Evolutionary conservation across 2,329 filamentous ascomycete species (phyloP).

Genomic region (Tolypocladium endophyticum): DNA sequence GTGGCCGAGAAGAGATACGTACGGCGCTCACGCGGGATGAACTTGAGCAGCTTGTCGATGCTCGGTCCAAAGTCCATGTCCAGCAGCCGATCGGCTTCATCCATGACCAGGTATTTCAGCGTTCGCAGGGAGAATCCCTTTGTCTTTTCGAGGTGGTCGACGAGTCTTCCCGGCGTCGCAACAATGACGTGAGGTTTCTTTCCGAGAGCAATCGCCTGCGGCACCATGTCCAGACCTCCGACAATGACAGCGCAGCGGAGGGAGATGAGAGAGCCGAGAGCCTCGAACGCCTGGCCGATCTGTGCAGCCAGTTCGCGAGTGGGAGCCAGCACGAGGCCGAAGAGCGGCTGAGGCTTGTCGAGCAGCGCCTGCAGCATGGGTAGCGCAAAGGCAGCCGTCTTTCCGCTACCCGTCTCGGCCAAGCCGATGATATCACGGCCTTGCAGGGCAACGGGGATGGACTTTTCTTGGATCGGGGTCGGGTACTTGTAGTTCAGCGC

Average conservation of each 20-base stretch:
- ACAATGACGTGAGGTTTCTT: slow-evolving; percentile 94
- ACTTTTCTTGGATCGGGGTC: slow-evolving; percentile 79
- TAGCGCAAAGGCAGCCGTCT: slow-evolving; percentile 89
- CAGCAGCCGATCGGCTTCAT: slow-evolving; percentile 84
- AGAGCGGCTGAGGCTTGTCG: slow-evolving; percentile 75
- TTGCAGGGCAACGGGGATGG: slow-evolving; percentile 71
- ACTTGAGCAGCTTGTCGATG: slow-evolving; percentile 86
- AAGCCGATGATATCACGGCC: slow-evolving; percentile 85
- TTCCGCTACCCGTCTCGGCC: slow-evolving; percentile 91
- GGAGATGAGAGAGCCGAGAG: slow-evolving; percentile 77
- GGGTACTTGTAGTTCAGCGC: slow-evolving; percentile 73
- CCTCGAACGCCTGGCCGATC: slow-evolving; percentile 80
- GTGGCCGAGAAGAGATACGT: slow-evolving; percentile 93
- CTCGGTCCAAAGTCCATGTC: slow-evolving; percentile 92
- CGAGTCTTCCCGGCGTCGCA: slow-evolving; percentile 76
- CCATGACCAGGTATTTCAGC: slow-evolving; percentile 85
- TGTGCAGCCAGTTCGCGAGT: slow-evolving; percentile 91
- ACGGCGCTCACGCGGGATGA: slow-evolving; percentile 64
- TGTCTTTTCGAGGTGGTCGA: slow-evolving; percentile 93
- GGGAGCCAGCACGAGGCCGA: slow-evolving; percentile 82
- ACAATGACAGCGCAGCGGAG: slow-evolving; percentile 79
- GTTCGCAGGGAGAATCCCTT: slow-evolving; percentile 82
- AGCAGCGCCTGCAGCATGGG: slow-evolving; percentile 87
- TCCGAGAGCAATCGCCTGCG: slow-evolving; percentile 81
- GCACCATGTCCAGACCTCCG: slow-evolving; percentile 91